phyloP scores from a whole-genome alignment of 2,329 filamentous ascomycete genomes.

The Stagonosporopsis chrysanthemi region DNA sequence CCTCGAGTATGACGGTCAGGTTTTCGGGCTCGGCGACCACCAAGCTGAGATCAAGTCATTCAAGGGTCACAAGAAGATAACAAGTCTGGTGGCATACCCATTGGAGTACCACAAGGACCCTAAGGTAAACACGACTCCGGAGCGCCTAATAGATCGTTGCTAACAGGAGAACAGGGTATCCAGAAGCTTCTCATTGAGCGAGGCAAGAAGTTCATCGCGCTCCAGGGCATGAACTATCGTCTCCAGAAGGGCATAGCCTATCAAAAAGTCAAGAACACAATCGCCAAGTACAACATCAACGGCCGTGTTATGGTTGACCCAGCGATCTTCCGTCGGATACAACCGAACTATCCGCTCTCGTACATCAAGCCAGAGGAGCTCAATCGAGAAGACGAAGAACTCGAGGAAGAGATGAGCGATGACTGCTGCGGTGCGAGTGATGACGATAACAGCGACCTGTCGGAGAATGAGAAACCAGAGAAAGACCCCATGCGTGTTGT shows the following conservation, averaged over 20 bases:
- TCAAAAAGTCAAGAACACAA: constrained; percentile 77
- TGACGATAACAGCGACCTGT: constrained; percentile 31
- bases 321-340: constrained; percentile 80
- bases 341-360: constrained; percentile 84
- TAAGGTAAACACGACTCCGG: constrained; percentile 41
- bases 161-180: constrained; percentile 53
- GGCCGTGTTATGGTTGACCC: constrained; percentile 90
- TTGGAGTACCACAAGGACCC: constrained; percentile 81
- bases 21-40: constrained; percentile 78
- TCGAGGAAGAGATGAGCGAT: constrained; percentile 58
- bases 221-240: constrained; percentile 85
- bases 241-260: constrained; percentile 85
- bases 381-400: constrained; percentile 60
- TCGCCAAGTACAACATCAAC: constrained; percentile 83
- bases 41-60: constrained; percentile 75
- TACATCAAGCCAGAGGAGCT: constrained; percentile 76
- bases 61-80: constrained; percentile 83
- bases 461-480: constrained; percentile 44
- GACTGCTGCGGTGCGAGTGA: constrained; percentile 46
- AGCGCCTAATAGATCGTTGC: neutral
- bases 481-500: constrained; percentile 50
- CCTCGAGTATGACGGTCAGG: constrained; percentile 87
- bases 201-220: constrained; percentile 81
- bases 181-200: constrained; percentile 75
- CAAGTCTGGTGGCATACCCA: constrained; percentile 77